These are phyloP conservation scores for Debaryomyces castellii DNA, from an alignment of 805 yeast genomes.

Conservation along the genomic window DNA sequence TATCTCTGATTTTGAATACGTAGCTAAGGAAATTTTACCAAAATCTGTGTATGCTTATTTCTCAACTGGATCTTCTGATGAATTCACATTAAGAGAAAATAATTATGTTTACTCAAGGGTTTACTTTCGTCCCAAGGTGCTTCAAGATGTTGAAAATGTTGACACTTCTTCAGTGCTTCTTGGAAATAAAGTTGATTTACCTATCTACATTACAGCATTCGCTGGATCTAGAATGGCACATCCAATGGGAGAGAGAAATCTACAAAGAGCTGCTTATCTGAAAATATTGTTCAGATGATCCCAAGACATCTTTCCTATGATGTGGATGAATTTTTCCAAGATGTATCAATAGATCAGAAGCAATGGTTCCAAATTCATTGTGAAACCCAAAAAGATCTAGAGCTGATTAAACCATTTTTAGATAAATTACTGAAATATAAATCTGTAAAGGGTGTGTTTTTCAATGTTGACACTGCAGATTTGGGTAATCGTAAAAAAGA, in stretches of 20 bases:
- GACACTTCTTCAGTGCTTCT: constrained; percentile 19
- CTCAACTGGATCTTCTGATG: constrained; percentile 47
- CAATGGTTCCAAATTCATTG: constrained; percentile 33
- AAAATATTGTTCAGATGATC: constrained; percentile 33
- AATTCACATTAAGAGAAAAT: constrained; percentile 40
- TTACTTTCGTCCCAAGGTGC: constrained; percentile 41
- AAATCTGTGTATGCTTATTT: constrained; percentile 33
- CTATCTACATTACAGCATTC: constrained; percentile 45
- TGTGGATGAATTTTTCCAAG: constrained; percentile 25
- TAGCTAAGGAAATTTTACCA: constrained; percentile 29
- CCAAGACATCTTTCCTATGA: constrained; percentile 26
- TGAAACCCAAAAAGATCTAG: constrained; percentile 26
- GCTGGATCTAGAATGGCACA: constrained; percentile 41
- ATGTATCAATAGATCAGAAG: constrained; percentile 20
- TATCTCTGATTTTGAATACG: constrained; percentile 32
- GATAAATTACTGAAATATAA: constrained; percentile 29
- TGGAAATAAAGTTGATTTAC: constrained; percentile 29
- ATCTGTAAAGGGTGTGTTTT: constrained; percentile 45
- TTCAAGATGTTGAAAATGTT: constrained; percentile 25
- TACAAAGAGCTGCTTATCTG: constrained; percentile 24
- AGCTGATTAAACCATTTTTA: constrained; percentile 12
- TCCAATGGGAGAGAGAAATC: constrained; percentile 37
- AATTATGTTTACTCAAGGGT: constrained; percentile 38
- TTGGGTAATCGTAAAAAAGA: constrained; percentile 53
- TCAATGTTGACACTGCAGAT: constrained; percentile 54